A percentile compares a stretch with the other conserved stretches of the same genome.
Evolutionary conservation across 1,284 basidiomycete genomes (phyloP).

Genomic region (Heterobasidion occidentale): DNA sequence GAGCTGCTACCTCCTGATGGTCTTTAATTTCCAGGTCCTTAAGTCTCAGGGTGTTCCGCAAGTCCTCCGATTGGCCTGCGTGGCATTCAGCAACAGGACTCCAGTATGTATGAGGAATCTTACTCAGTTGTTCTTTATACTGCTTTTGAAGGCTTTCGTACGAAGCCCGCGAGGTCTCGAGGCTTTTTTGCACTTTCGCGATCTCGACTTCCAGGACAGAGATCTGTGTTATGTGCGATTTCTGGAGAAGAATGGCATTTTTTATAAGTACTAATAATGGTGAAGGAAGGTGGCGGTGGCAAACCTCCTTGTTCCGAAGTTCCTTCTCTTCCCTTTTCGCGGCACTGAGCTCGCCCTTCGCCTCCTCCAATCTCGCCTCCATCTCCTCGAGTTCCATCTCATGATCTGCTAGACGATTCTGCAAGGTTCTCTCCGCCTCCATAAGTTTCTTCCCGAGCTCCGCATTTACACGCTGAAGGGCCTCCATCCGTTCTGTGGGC

Average conservation of each 20-base stretch:
- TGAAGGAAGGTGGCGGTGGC: constrained; percentile 11
- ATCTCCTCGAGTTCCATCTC: constrained; percentile 74
- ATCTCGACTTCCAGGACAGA: constrained; percentile 70
- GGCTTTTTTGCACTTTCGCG: constrained; percentile 57
- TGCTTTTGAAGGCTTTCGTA: constrained; percentile 75
- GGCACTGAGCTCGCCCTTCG: constrained; percentile 61
- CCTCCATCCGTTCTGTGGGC: constrained; percentile 58
- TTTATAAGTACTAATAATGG: constrained; percentile 1
- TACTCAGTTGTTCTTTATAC: constrained; percentile 80
- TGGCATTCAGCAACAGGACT: neutral
- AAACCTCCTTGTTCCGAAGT: constrained; percentile 71
- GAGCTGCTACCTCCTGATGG: constrained; percentile 45
- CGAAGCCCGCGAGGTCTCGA: constrained; percentile 62
- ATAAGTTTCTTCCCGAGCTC: constrained; percentile 67
- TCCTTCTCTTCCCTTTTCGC: constrained; percentile 88
- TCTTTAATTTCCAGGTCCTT: constrained; percentile 68
- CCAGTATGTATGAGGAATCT: constrained; percentile 11
- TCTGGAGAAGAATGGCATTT: constrained; percentile 25
- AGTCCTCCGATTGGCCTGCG: constrained; percentile 67
- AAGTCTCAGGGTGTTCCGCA: constrained; percentile 63
- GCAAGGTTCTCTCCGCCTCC: constrained; percentile 64
- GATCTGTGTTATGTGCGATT: constrained; percentile 58
- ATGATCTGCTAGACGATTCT: constrained; percentile 60
- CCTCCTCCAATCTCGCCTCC: constrained; percentile 65
- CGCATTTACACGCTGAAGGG: constrained; percentile 61